These are phyloP conservation scores for Dendrocalamus sinicus DNA, from an alignment of 176 grass and related monocot genomes.

Conservation along the genomic window DNA sequence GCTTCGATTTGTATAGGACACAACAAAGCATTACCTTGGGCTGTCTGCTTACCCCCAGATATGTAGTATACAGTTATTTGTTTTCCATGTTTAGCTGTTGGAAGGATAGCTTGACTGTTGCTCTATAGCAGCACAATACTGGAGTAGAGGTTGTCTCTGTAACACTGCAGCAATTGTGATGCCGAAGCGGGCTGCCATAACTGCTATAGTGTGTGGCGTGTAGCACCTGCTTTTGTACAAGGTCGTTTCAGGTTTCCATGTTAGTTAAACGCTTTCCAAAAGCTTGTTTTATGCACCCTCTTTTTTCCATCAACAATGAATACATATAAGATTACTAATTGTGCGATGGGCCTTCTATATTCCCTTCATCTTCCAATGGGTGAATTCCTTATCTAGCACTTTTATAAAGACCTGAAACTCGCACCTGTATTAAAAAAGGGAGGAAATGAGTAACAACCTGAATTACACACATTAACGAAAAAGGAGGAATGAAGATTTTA, in stretches of 20 bases:
- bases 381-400: background rate
- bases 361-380: background rate
- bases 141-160: background rate
- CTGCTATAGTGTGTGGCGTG: background rate
- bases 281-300: background rate
- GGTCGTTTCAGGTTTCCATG: background rate
- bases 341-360: background rate
- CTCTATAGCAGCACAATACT: background rate
- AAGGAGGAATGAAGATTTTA: background rate
- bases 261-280: constrained; percentile 17
- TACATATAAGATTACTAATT: background rate
- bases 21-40: background rate
- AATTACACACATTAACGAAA: background rate
- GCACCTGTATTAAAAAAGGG: background rate
- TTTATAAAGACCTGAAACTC: background rate
- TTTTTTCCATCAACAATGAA: constrained; percentile 8
- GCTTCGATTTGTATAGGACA: background rate
- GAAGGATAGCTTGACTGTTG: too few species aligned
- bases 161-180: background rate
- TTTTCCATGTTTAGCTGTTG: constrained; percentile 6
- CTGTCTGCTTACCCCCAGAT: background rate
- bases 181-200: background rate
- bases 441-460: background rate
- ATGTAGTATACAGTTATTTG: constrained; percentile 1
- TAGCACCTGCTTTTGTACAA: background rate